Percentiles rank a stretch among this genome's conserved stretches.
These are phyloP conservation scores for Bisporella sp. DNA, from an alignment of 2,329 filamentous ascomycete species.

Conservation along the genomic window DNA sequence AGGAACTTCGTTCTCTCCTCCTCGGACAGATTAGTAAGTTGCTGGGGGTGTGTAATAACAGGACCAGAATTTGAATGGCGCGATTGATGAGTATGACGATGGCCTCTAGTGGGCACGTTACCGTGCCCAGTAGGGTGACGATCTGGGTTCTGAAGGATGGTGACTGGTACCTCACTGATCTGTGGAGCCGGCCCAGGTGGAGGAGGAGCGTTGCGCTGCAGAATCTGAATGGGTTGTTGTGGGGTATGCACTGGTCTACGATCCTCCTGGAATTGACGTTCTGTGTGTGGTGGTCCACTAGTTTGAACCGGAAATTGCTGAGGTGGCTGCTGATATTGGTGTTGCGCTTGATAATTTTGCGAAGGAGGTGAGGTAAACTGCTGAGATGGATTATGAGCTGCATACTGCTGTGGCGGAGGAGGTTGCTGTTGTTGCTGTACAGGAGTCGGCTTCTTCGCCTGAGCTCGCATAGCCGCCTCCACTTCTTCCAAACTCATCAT, in stretches of 20 bases:
- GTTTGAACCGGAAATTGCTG: conserved; percentile 20
- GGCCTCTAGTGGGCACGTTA: conserved; percentile 31
- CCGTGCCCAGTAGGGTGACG: conserved; percentile 46
- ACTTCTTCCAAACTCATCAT: conserved; percentile 97
- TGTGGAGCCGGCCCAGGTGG: conserved; percentile 36
- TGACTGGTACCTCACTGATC: conserved; percentile 46
- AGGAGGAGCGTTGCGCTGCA: conserved; percentile 21
- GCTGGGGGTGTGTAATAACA: conserved; percentile 63
- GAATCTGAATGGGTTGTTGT: conserved; percentile 22
- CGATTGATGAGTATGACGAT: conserved; percentile 26
- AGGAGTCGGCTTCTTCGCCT: conserved; percentile 46
- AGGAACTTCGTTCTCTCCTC: conserved; percentile 79
- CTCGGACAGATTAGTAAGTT: conserved; percentile 71
- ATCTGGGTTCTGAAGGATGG: conserved; percentile 76
- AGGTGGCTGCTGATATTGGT: conserved; percentile 21
- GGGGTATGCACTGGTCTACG: conserved; percentile 10
- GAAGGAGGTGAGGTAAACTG: conserved; percentile 15
- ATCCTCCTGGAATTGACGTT: conserved; percentile 12
- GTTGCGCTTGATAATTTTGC: conserved; percentile 18
- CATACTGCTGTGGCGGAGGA: conserved; percentile 10
- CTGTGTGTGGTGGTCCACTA: conserved; percentile 12
- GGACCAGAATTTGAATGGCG: conserved; percentile 33
- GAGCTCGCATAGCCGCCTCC: conserved; percentile 80
- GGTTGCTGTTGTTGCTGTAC: conserved; percentile 19
- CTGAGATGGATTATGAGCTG: conserved; percentile 9